Evolutionary conservation across 139 green algal species (phyloP), one percentile per base, ranked within the genome.

Genomic region (Tetraselmis striata): DNA sequence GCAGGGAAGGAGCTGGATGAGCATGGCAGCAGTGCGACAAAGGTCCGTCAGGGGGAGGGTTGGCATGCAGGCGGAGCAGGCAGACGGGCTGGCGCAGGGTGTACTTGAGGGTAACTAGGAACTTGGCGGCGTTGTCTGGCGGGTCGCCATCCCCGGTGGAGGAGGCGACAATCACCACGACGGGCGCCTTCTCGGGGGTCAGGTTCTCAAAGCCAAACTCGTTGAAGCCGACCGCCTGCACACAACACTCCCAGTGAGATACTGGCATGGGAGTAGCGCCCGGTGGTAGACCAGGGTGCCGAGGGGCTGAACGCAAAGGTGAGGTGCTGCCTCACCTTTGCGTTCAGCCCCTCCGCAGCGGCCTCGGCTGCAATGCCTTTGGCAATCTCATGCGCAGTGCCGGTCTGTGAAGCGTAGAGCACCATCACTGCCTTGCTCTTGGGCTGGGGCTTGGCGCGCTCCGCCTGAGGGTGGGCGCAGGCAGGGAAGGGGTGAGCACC

Each of bases 81-180:
- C 5, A 67, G 45, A 18, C 45, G 45, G 5, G 5, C 11, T 25
- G 45, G 18, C 5, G 18, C 11, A 18, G 11, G 45, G 5, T 18
- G 45, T 67, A 82, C 82, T 82, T 85, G 59, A 81, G 79, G 31
- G 45, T 78, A 59, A 29, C 85, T 76, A 83, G 96, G 45, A 96
- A 95, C 78, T 88, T 89, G 30, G 89, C 86, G 30, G 90, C 87
- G 84, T 98, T 99, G 84, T 99, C 96, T 23, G 96, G 96, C 1
- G 95, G 85, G 83, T 99, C 96, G 1, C 96, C 96, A 80, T 99
- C 96, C 11, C 95, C 94, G 1, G 94, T 97, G 81, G 84, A 92
- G 22, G 85, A 89, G 1, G 90, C 85, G 24, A 96, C 88, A 2
- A 95, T 80, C 22, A 94, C 80, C 28, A 92, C 78, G 23, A 92